Evolutionary conservation across 2,329 filamentous ascomycete genomes (phyloP).

Genomic region (Amauroascus verrucosus): DNA sequence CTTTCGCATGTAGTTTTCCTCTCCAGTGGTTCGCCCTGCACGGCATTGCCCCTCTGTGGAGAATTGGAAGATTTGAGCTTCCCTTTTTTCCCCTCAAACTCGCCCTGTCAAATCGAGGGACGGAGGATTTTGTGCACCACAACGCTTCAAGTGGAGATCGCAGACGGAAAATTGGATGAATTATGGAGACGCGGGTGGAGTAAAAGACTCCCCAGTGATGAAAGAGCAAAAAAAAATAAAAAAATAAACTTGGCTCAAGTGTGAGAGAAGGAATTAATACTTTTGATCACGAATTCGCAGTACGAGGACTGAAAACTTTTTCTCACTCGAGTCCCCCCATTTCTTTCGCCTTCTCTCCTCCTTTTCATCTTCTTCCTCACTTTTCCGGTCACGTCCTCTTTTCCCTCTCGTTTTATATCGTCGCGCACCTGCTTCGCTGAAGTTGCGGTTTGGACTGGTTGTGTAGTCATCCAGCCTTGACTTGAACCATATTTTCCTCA

Average conservation of each 20-base stretch:
- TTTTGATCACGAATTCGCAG: background rate
- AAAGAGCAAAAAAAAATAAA: background rate
- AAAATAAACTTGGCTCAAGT: too few species aligned
- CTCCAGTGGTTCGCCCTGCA: background rate
- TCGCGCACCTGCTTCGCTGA: background rate
- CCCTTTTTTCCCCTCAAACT: background rate
- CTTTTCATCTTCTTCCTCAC: background rate
- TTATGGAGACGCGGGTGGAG: constrained; percentile 1
- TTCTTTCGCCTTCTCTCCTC: background rate
- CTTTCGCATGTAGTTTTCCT: background rate
- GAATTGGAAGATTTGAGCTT: background rate
- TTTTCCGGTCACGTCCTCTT: background rate
- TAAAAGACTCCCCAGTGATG: background rate
- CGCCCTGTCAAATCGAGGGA: background rate
- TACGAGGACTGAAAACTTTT: background rate
- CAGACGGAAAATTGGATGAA: background rate
- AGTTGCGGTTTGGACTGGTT: background rate
- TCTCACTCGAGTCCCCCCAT: background rate
- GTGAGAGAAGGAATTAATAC: background rate
- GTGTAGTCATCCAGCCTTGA: background rate
- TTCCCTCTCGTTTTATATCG: background rate
- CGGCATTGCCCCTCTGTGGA: background rate
- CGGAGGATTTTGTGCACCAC: background rate
- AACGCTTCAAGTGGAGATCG: background rate
- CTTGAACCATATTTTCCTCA: background rate